Evolutionary conservation across 768 basidiomycete species (phyloP).

Genomic region (Leccinum uliginosum): DNA sequence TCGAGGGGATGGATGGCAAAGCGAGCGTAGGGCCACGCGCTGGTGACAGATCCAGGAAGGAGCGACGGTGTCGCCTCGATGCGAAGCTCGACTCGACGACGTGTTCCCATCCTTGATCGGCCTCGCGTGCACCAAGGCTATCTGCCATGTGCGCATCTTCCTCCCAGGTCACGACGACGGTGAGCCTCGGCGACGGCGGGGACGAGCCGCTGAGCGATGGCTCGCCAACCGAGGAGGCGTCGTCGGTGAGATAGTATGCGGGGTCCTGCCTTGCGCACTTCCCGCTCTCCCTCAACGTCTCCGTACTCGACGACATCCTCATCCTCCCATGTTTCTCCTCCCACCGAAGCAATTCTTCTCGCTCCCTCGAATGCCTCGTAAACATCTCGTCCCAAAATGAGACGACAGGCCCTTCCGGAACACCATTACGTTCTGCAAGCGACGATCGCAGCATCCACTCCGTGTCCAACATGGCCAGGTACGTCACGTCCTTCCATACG

Average conservation of each 20-base stretch:
- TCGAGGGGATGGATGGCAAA: constrained; percentile 30
- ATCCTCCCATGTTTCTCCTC: constrained; percentile 34
- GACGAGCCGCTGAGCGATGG: constrained; percentile 15
- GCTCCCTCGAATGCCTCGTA: constrained; percentile 51
- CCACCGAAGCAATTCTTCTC: constrained; percentile 51
- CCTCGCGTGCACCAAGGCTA: not conserved
- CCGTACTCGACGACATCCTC: constrained; percentile 37
- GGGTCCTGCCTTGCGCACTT: constrained; percentile 4
- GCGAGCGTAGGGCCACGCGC: constrained; percentile 5
- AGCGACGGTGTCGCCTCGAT: constrained; percentile 2
- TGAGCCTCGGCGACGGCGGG: constrained; percentile 19
- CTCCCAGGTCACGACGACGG: constrained; percentile 11
- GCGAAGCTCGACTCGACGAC: constrained; percentile 9
- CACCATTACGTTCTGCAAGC: constrained; percentile 8
- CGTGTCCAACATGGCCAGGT: constrained; percentile 56
- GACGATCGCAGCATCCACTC: constrained; percentile 46
- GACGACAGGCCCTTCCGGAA: constrained; percentile 25
- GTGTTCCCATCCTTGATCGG: constrained; percentile 11
- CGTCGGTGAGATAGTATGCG: constrained; percentile 14
- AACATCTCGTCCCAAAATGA: constrained; percentile 64
- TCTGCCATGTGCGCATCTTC: constrained; percentile 14
- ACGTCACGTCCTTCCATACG: constrained; percentile 58
- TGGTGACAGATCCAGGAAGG: constrained; percentile 3
- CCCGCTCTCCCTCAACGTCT: constrained; percentile 34
- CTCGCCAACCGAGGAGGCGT: constrained; percentile 14